A percentile compares a stretch with the other conserved stretches of the same genome.
Conservation (phyloP, 2,329 filamentous ascomycete genomes). For the Penicillium sp. region DNA sequence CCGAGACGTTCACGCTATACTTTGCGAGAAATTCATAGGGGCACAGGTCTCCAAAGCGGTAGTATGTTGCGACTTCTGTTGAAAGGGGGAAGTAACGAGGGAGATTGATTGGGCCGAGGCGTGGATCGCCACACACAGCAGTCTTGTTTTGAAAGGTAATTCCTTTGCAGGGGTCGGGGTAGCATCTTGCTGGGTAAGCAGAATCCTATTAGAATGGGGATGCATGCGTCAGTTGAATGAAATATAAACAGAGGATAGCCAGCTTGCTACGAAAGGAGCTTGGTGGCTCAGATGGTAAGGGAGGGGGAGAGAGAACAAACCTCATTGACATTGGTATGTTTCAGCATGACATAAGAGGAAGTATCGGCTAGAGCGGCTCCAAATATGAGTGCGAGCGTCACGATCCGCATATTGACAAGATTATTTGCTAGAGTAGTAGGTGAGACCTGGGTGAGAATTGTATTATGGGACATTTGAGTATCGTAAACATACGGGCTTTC, state of each 20-base stretch:
- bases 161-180: slow-evolving; percentile 9
- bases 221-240: not conserved
- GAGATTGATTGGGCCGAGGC: slow-evolving; percentile 21
- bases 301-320: not conserved
- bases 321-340: not conserved
- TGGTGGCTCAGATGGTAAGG: not conserved
- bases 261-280: not conserved
- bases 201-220: not conserved
- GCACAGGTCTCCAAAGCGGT: slow-evolving; percentile 24
- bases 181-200: slow-evolving; percentile 14
- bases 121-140: slow-evolving; percentile 22
- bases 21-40: slow-evolving; percentile 22
- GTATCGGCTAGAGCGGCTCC: not conserved
- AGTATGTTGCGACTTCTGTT: slow-evolving; percentile 22
- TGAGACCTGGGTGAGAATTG: not conserved
- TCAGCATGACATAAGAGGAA: not conserved
- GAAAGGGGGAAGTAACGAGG: slow-evolving; percentile 21
- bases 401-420: not conserved
- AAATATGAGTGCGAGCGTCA: not conserved
- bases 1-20: slow-evolving; percentile 6
- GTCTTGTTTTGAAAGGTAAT: slow-evolving; percentile 12
- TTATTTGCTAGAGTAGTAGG: not conserved
- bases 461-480: not conserved
- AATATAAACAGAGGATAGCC: not conserved
- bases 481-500: too few species aligned